These are phyloP conservation scores for Scutellaria barbata DNA, from an alignment of 257 asterid genomes.

Conservation along the genomic window DNA sequence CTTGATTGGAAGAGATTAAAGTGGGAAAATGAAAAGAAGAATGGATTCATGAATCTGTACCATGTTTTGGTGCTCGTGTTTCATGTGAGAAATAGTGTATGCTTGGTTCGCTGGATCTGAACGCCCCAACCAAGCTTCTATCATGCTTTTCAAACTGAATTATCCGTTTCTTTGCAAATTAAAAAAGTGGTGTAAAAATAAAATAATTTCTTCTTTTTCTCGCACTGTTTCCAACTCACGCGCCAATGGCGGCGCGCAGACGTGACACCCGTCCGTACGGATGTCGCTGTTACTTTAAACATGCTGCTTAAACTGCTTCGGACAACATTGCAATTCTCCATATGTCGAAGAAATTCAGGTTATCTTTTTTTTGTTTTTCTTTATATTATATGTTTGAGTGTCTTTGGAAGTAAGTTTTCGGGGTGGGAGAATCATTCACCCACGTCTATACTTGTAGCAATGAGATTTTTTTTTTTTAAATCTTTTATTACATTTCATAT, in stretches of 20 bases:
- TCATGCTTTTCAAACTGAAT: background rate
- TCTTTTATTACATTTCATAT: too few species aligned
- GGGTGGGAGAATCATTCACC: too few species aligned
- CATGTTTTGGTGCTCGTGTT: slow-evolving; percentile 35
- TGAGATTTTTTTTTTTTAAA: too few species aligned
- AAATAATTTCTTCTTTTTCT: too few species aligned
- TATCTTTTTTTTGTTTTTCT: too few species aligned
- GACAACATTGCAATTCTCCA: too few species aligned
- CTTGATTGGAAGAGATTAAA: background rate
- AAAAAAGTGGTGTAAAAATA: too few species aligned
- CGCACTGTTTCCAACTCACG: background rate
- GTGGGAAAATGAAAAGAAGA: background rate
- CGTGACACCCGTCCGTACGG: slow-evolving; percentile 3
- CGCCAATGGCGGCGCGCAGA: slow-evolving; percentile 25
- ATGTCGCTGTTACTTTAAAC: background rate
- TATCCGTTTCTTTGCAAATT: background rate
- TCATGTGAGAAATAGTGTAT: slow-evolving; percentile 35
- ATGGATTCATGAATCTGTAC: slow-evolving; percentile 39
- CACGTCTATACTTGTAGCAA: too few species aligned
- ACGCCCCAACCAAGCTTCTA: slow-evolving; percentile 11
- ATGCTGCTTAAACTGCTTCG: too few species aligned
- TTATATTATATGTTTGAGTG: too few species aligned
- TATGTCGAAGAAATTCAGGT: too few species aligned
- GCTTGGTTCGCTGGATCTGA: slow-evolving; percentile 43
- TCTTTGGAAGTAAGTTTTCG: too few species aligned